Conservation (phyloP, 768 basidiomycete genomes). For the Phanerodontia chrysosporium region DNA sequence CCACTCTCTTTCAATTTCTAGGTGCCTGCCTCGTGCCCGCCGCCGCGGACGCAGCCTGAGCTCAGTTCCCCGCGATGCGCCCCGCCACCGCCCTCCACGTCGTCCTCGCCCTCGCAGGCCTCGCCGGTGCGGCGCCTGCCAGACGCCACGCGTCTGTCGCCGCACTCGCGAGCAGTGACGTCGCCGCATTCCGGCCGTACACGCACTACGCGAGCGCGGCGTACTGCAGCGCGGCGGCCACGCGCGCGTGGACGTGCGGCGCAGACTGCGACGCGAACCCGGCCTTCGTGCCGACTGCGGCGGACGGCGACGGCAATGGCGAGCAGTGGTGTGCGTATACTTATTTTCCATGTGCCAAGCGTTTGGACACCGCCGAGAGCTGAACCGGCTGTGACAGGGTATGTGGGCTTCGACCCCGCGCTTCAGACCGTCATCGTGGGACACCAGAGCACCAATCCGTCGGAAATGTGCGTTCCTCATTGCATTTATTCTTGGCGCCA, state of each 20-base stretch:
- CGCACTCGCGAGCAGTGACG: constrained; percentile 19
- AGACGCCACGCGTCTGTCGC: constrained; percentile 16
- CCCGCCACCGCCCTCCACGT: background rate
- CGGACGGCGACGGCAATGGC: constrained; percentile 41
- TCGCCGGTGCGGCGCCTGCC: background rate
- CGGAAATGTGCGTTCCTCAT: constrained; percentile 23
- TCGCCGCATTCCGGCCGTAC: constrained; percentile 26
- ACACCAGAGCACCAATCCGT: constrained; percentile 34
- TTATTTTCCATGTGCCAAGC: too few relatives aligned
- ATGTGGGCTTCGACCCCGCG: constrained; percentile 44
- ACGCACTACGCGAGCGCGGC: constrained; percentile 28
- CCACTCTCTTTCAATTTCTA: too few relatives aligned
- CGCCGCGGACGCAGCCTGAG: too few relatives aligned
- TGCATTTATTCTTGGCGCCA: background rate
- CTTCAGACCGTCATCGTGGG: constrained; percentile 33
- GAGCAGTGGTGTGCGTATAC: constrained; percentile 35
- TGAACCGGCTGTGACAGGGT: constrained; percentile 34
- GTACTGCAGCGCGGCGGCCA: constrained; percentile 27
- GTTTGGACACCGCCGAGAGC: background rate
- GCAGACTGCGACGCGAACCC: constrained; percentile 43
- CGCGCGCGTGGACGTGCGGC: constrained; percentile 27
- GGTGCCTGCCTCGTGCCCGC: too few relatives aligned
- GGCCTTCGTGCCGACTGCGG: constrained; percentile 40
- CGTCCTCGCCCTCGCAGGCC: background rate
- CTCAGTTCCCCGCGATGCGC: too few relatives aligned